Evolutionary conservation across 225 moss, liverwort and hornwort genomes (phyloP), one percentile per base, ranked within the genome.

Genomic region (Polytrichum commune): DNA sequence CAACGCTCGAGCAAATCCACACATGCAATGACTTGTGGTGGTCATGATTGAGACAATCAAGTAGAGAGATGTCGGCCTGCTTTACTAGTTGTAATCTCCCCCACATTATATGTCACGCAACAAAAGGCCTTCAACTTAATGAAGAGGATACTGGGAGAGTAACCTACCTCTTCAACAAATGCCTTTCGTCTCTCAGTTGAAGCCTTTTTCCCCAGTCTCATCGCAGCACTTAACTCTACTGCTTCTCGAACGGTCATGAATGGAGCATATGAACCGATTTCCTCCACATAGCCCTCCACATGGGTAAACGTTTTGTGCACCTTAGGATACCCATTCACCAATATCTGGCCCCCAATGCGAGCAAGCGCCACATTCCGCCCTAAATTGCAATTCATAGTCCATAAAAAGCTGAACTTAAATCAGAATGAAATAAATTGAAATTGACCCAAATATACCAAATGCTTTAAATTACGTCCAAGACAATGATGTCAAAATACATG

Each of bases 241-340:
- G 79, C 85, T 78, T 97, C 97, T 72, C 69, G 85, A 29, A 92
- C 88, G 54, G 97, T 97, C 85, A 97, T 74, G 74, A 82, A 91
- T 10, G 86, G 90, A 74, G 88, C 63, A 73, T 92, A 90, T 16
- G 94, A 81, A 68, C 81, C 79, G 74, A 92, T 68, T 69, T 79
- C 84, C 63, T 97, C 94, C 25, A 86, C 88, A 86, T 88, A 97
- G 26, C 97, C 97, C 70, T 77, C 75, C 29, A 88, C 84, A 65
- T 81, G 82, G 19, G 80, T 64, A 79, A 92, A 97, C 7, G 92
- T 81, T 20, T 67, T 72, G 63, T 82, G 86, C 53, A 33, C 80
- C 74, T 79, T 90, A 57, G 91, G 89, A 78, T 88, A 85, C 13
- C 91, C 97, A 78, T 97, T 97, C 62, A 94, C 94, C 76, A 94